Percentiles rank a stretch among this genome's conserved stretches.
Evolutionary conservation across 345 rosid genomes (phyloP).

Genomic region (Streptanthus diversifolius): DNA sequence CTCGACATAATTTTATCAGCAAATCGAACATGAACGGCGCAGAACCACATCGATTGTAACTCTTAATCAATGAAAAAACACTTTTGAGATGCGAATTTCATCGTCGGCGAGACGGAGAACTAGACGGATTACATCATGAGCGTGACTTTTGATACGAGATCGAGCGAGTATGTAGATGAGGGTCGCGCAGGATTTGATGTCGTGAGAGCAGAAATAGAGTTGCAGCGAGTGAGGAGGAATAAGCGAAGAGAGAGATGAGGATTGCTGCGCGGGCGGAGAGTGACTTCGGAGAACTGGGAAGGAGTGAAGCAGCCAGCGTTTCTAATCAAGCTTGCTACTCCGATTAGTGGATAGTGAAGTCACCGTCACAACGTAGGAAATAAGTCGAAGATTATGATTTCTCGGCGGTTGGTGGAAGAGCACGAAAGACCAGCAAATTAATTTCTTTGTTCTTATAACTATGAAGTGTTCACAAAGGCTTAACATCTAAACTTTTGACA

Average conservation of each 20-base stretch:
- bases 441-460: no score
- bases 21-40: conserved; percentile 83
- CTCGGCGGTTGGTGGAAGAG: no score
- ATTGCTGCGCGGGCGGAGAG: conserved; percentile 44
- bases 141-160: conserved; percentile 43
- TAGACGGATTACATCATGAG: conserved; percentile 41
- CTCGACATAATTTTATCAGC: conserved; percentile 61
- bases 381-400: no score
- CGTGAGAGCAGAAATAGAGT: conserved; percentile 60
- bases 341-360: no score
- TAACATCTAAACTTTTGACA: neutral
- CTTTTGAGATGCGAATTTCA: conserved; percentile 22
- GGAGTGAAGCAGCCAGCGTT: conserved; percentile 40
- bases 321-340: no score
- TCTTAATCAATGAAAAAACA: conserved; percentile 47
- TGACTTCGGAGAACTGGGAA: no score
- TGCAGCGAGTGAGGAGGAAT: conserved; percentile 56
- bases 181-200: no score
- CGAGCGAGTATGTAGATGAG: no score
- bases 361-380: no score
- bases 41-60: conserved; percentile 68
- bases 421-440: no score
- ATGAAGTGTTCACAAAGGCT: no score
- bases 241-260: conserved; percentile 66
- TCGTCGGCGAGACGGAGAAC: conserved; percentile 41